Conservation (phyloP, 208 protist species). For the Trichomonas gallinae region DNA sequence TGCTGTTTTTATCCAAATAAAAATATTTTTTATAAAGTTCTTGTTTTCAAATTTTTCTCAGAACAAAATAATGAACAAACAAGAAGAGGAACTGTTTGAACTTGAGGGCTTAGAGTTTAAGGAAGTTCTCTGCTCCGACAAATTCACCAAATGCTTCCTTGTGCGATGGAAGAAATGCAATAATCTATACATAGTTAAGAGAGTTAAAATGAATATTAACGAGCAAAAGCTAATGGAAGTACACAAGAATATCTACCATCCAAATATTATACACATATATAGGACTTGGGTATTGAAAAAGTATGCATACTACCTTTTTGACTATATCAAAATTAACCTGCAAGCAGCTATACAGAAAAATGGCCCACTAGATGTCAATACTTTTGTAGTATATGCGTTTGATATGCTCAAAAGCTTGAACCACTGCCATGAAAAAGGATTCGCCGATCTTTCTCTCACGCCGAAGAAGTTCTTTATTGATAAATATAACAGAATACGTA, state of each 20-base stretch:
- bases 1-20: too few relatives aligned
- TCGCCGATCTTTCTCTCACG: not conserved
- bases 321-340: not conserved
- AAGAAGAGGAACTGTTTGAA: not conserved
- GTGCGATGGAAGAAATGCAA: not conserved
- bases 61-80: not conserved
- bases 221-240: not conserved
- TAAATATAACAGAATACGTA: not conserved
- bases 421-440: not conserved
- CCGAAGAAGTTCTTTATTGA: not conserved
- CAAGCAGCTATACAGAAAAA: not conserved
- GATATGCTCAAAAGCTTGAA: not conserved
- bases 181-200: not conserved
- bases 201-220: not conserved
- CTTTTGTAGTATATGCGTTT: not conserved
- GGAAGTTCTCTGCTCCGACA: not conserved
- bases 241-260: not conserved
- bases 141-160: not conserved
- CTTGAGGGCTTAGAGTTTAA: not conserved
- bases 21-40: too few relatives aligned
- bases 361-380: not conserved
- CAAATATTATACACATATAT: not conserved
- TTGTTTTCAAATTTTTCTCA: too few relatives aligned
- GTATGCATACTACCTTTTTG: not conserved
- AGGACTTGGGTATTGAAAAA: not conserved